Evolutionary conservation across 192 early-diverging fungal genomes (phyloP), one percentile per base, ranked within the genome.

Genomic region (Kickxella alabastrina): DNA sequence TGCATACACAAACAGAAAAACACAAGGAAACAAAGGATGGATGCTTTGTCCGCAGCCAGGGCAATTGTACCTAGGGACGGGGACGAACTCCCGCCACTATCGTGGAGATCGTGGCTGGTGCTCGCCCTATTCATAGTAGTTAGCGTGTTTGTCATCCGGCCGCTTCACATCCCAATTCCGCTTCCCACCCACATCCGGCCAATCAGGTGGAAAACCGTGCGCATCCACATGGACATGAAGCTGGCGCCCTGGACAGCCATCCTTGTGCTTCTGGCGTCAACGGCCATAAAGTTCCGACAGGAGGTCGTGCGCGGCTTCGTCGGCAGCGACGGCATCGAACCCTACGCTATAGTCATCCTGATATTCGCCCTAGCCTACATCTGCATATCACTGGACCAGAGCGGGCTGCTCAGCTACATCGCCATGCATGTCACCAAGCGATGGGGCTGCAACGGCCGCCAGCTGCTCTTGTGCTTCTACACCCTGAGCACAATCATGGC

Each of bases 301-400:
- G 72, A 76, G 54, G 57, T 85, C n/a, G 37, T 43, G 22, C 51
- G 56, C 39, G 89, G 86, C 10, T 76, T 88, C 59, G 43, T 86
- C 14, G 89, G 89, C 59, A 87, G 60, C 52, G 45, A 66, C 27
- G 56, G 57, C 40, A 66, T 66, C 19, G 43, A 58, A 56, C 92
- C 92, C 1, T 95, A 87, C 57, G 81, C 86, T 13, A 84, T 95
- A 4, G 75, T 95, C 45, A 80, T 92, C 10, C 79, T 92, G 19
- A 83, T 95, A 36, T 89, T 88, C 64, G 82, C 88, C 14, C 69
- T 90, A 62, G 90, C 92, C 0, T 88, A 90, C 55, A 87, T 94
- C 21, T 92, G 87, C 57, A 82, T 94, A 12, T 87, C 85, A 26
- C 74, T 92, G 10, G 92, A 92, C 60, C 71, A 88, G 50, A 89